Evolutionary conservation across 345 rosid genomes (phyloP).

Genomic region (Eucalyptus marginata): DNA sequence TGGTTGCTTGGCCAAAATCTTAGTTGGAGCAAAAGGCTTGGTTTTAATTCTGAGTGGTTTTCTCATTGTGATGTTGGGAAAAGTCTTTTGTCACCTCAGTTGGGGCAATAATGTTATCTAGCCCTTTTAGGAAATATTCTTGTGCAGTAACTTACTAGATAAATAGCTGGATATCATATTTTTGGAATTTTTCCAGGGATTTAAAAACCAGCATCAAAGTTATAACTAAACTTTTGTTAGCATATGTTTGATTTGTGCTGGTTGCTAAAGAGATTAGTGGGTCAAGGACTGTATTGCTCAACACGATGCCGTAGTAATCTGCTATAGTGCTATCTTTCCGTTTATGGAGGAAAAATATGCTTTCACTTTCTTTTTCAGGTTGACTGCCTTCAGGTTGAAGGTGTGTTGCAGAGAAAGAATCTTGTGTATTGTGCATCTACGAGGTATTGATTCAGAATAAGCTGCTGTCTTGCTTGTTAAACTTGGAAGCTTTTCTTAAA

Average conservation of each 20-base stretch:
- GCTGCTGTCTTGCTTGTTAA: background rate
- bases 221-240: background rate
- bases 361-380: conserved; percentile 35
- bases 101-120: background rate
- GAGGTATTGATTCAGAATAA: conserved; percentile 37
- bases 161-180: background rate
- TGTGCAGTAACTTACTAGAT: background rate
- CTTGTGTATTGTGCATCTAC: conserved; percentile 98
- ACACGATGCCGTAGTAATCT: background rate
- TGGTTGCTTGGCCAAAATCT: background rate
- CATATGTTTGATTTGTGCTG: background rate
- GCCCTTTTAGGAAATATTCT: background rate
- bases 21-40: background rate
- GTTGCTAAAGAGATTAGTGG: background rate
- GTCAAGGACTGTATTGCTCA: background rate
- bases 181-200: background rate
- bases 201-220: background rate
- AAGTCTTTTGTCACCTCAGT: background rate
- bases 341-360: background rate
- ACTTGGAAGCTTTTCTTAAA: background rate
- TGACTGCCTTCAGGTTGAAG: conserved; percentile 95
- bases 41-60: background rate
- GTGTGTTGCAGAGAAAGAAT: conserved; percentile 79
- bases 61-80: background rate
- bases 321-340: background rate